phyloP scores from a whole-genome alignment of 2,329 filamentous ascomycete species.

The Hypoxylon sp. region DNA sequence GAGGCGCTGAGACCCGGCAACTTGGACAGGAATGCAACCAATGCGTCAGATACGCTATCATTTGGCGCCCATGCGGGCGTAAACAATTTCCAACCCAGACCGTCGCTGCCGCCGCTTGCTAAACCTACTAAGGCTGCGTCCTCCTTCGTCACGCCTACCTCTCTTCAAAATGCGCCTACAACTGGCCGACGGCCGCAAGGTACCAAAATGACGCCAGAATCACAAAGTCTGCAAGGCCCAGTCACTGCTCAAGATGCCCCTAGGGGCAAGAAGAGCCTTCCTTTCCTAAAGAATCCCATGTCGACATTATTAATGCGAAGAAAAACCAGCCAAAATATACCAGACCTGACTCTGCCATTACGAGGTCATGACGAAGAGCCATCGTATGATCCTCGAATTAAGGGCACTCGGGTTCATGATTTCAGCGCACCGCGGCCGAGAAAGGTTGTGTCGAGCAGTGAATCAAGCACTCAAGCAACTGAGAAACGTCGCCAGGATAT shows the following conservation, averaged over 20 bases:
- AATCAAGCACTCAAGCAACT: conserved; percentile 39
- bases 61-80: conserved; percentile 53
- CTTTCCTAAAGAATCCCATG: conserved; percentile 73
- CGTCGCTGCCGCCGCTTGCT: conserved; percentile 48
- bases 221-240: conserved; percentile 53
- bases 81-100: conserved; percentile 51
- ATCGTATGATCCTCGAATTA: conserved; percentile 74
- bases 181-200: conserved; percentile 62
- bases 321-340: conserved; percentile 66
- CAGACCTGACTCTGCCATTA: conserved; percentile 62
- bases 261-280: conserved; percentile 68
- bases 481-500: conserved; percentile 47
- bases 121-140: conserved; percentile 55
- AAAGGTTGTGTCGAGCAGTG: conserved; percentile 56
- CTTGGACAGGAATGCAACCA: conserved; percentile 42
- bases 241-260: conserved; percentile 57
- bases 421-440: conserved; percentile 73
- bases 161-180: conserved; percentile 59
- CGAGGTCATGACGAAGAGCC: conserved; percentile 61
- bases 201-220: conserved; percentile 59
- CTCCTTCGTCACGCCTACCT: conserved; percentile 67
- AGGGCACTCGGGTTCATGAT: conserved; percentile 75
- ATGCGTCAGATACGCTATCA: conserved; percentile 34
- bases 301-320: conserved; percentile 71
- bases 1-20: conserved; percentile 44